phyloP scores from a whole-genome alignment of 2,329 filamentous ascomycete genomes.

The Aspergillus transmontanensis region DNA sequence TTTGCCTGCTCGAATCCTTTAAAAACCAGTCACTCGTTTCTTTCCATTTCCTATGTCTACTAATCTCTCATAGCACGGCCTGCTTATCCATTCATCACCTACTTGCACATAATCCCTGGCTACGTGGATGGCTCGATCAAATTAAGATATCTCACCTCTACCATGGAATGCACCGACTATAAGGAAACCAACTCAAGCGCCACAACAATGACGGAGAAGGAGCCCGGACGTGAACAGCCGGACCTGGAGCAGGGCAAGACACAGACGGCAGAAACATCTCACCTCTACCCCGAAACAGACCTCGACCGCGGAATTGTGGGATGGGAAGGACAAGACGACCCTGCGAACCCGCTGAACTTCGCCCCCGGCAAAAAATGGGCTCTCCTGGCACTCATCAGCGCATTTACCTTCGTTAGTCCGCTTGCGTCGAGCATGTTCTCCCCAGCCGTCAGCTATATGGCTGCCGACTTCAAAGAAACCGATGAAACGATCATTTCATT shows the following conservation, averaged over 20 bases:
- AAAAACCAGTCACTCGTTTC: neutral
- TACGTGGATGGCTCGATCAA: neutral
- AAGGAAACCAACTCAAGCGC: neutral
- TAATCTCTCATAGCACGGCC: neutral
- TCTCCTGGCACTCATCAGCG: slow-evolving; percentile 30
- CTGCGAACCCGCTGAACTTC: slow-evolving; percentile 61
- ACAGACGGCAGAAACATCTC: neutral
- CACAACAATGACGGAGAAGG: neutral
- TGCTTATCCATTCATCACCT: neutral
- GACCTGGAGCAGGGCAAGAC: neutral
- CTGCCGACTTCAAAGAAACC: slow-evolving; percentile 22
- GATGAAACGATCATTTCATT: slow-evolving; percentile 31
- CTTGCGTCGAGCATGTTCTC: slow-evolving; percentile 39
- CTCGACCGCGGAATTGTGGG: slow-evolving; percentile 59
- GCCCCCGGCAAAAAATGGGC: slow-evolving; percentile 26
- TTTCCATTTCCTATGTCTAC: neutral
- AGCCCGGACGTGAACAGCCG: neutral
- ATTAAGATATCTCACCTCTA: neutral
- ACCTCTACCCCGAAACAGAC: slow-evolving; percentile 49
- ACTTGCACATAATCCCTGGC: neutral
- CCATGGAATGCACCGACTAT: neutral
- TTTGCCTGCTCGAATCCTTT: neutral
- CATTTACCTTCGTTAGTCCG: slow-evolving; percentile 34
- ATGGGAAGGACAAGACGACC: slow-evolving; percentile 63
- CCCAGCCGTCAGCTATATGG: slow-evolving; percentile 28